Base-by-base conservation (phyloP, 768 basidiomycete species). In the Glaciozyma antarctica region DNA sequence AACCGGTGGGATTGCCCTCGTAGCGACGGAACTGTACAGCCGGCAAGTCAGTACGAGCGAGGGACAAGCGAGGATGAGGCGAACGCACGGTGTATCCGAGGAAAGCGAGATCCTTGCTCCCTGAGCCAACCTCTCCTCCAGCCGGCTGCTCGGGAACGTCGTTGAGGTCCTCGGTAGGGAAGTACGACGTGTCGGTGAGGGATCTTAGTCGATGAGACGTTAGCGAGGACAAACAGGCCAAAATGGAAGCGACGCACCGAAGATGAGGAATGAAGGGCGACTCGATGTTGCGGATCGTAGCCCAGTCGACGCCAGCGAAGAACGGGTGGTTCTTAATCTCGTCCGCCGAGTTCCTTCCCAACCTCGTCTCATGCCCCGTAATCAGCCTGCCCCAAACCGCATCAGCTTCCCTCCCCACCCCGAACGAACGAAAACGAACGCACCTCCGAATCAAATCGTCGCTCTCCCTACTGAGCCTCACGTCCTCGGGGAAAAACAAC, bases 191-290 rank as follows among this genome's bases (percentile, higher is more conserved):
- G 64, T 78, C 78, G 65, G 77, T 78, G 63, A 78, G 60, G 9
- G 67, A 71, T 22, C 66, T 67, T 22, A 13, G 1, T 15, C 22
- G 22, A 24, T 10, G 53, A 38, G 28, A 21, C 26, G 5, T n/a
- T 19, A 34, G 21, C 8, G 47, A 5, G 30, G 41, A 16, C 12
- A 5, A 30, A 3, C 2, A 41, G 47, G 26, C 30, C 22, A 1
- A 24, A 26, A 47, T 22, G 34, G 48, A 57, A 8, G 38, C 9
- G 34, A 58, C 68, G 53, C 32, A 69, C 72, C 69, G 67, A 41
- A 98, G 81, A 63, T 90, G 88, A 24, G 95, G 94, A n/a, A 99
- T 86, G 77, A 97, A 98, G 8, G 94, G 95, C 5, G 92, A 84
- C 73, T 93, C 91, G 66, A 99, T 94, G 47, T 83, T 81, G 30